Evolutionary conservation across 2,329 filamentous ascomycete genomes (phyloP).

Genomic region (Acephala macrosclerotiorum): DNA sequence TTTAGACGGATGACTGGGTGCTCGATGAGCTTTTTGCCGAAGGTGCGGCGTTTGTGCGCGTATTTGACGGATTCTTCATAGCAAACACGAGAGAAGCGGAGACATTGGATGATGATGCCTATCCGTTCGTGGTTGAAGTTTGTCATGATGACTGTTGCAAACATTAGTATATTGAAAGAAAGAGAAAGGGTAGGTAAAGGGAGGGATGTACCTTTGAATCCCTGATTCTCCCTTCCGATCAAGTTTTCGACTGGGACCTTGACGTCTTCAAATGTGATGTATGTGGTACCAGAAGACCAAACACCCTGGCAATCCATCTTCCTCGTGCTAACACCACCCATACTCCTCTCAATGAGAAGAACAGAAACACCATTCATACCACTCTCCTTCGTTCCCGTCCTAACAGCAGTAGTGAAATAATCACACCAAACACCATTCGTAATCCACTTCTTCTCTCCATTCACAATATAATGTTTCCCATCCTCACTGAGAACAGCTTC

Average conservation of each 20-base stretch:
- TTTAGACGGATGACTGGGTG: constrained; percentile 98
- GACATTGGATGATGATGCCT: constrained; percentile 96
- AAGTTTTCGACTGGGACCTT: constrained; percentile 99
- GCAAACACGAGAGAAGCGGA: constrained; percentile 95
- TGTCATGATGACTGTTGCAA: constrained; percentile 86
- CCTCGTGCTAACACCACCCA: constrained; percentile 87
- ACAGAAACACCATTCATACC: constrained; percentile 95
- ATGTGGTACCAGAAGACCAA: constrained; percentile 93
- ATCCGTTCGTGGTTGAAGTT: constrained; percentile 99
- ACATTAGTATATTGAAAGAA: neutral
- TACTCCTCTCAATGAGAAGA: constrained; percentile 86
- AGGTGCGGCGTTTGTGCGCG: constrained; percentile 95
- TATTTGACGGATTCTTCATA: constrained; percentile 97
- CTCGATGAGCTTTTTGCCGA: constrained; percentile 95
- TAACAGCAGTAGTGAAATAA: constrained; percentile 97
- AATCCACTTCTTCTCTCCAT: constrained; percentile 99
- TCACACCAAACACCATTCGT: constrained; percentile 97
- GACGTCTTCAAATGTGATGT: constrained; percentile 98
- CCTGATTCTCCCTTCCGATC: constrained; percentile 96
- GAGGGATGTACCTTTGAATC: constrained; percentile 75
- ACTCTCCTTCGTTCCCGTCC: constrained; percentile 72
- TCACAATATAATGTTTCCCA: constrained; percentile 99
- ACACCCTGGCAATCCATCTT: constrained; percentile 99
- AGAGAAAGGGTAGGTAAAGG: neutral
- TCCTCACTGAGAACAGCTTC: constrained; percentile 95